Evolutionary conservation across 208 protist species (phyloP).

Genomic region (Trypanosoma conorhini): DNA sequence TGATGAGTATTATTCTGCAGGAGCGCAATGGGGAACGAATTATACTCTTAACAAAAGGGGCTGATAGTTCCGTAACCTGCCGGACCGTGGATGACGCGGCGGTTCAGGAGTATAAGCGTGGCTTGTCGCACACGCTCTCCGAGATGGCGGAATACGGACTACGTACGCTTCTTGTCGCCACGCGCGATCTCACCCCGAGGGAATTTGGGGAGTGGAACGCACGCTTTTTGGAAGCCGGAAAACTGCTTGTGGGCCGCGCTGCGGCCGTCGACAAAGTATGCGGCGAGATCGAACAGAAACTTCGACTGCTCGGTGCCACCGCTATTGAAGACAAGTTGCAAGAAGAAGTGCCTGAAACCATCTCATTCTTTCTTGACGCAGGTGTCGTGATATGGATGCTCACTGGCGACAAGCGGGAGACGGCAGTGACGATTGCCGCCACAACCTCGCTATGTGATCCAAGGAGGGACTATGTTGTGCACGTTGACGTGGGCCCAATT

Average conservation of each 20-base stretch:
- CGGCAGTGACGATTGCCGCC: conserved; percentile 87
- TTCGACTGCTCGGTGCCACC: conserved; percentile 92
- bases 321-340: conserved; percentile 98
- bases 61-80: conserved; percentile 75
- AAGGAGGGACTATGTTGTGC: conserved; percentile 74
- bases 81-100: conserved; percentile 49
- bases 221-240: conserved; percentile 57
- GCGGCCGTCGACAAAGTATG: conserved; percentile 76
- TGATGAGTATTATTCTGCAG: conserved; percentile 92
- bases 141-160: conserved; percentile 85
- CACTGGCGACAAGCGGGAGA: conserved; percentile 98
- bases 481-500: conserved; percentile 76
- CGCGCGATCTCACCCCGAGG: conserved; percentile 48
- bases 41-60: conserved; percentile 90
- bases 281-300: conserved; percentile 88
- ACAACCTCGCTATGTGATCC: conserved; percentile 84
- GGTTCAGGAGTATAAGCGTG: conserved; percentile 51
- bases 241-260: conserved; percentile 57
- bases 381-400: conserved; percentile 97
- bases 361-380: conserved; percentile 89
- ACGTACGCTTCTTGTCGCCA: conserved; percentile 87
- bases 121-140: conserved; percentile 40
- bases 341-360: conserved; percentile 93
- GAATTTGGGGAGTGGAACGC: conserved; percentile 71
- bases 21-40: conserved; percentile 60